phyloP scores from a whole-genome alignment of 2,329 filamentous ascomycete genomes.

The Chrysosphaeria jannelii region DNA sequence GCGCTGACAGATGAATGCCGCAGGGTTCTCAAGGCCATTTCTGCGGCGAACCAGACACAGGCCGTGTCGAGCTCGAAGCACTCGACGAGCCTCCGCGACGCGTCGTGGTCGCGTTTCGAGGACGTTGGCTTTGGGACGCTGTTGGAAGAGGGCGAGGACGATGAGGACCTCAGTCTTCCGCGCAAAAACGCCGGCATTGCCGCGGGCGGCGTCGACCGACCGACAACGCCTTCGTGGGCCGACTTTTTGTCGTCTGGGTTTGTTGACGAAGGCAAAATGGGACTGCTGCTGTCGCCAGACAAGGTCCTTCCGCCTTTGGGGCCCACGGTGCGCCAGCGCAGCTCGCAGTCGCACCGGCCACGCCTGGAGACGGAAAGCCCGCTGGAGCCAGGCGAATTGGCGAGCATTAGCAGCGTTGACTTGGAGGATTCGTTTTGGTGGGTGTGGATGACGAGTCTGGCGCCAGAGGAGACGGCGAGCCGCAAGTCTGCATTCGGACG shows the following conservation, averaged over 20 bases:
- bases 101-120: slow-evolving; percentile 90
- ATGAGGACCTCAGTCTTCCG: slow-evolving; percentile 22
- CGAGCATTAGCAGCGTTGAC: slow-evolving; percentile 62
- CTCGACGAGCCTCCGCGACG: slow-evolving; percentile 46
- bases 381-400: slow-evolving; percentile 75
- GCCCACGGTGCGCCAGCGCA: slow-evolving; percentile 37
- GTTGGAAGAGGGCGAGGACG: slow-evolving; percentile 39
- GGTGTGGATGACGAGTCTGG: slow-evolving; percentile 96
- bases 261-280: slow-evolving; percentile 36
- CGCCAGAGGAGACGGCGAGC: slow-evolving; percentile 57
- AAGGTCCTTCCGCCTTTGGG: slow-evolving; percentile 62
- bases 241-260: slow-evolving; percentile 93
- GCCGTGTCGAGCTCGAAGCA: slow-evolving; percentile 34
- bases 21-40: slow-evolving; percentile 67
- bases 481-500: slow-evolving; percentile 84
- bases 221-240: slow-evolving; percentile 92
- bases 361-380: slow-evolving; percentile 34
- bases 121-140: slow-evolving; percentile 69
- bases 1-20: slow-evolving; percentile 83
- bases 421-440: slow-evolving; percentile 97
- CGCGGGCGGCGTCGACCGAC: slow-evolving; percentile 37
- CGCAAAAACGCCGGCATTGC: slow-evolving; percentile 36
- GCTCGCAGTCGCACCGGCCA: slow-evolving; percentile 59
- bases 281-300: slow-evolving; percentile 63
- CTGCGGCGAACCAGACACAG: slow-evolving; percentile 62